phyloP scores from a whole-genome alignment of 441 rosid species.

The Eruca vesicaria region DNA sequence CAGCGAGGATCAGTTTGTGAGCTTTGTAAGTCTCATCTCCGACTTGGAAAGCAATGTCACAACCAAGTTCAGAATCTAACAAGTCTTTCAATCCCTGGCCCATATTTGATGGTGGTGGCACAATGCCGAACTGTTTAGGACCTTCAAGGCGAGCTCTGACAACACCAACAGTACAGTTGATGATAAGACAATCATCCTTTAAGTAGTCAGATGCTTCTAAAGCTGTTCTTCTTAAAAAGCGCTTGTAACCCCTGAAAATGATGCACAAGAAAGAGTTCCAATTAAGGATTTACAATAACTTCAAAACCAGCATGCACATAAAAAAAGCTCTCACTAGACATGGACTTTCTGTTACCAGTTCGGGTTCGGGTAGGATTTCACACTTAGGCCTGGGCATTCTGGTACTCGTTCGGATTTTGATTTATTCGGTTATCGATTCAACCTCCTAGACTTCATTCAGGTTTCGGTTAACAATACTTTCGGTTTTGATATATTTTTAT shows the following conservation, averaged over 20 bases:
- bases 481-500: not conserved
- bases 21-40: constrained; percentile 72
- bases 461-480: not conserved
- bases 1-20: constrained; percentile 72
- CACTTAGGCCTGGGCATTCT: no score
- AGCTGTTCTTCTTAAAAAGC: constrained; percentile 59
- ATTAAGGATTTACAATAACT: not conserved
- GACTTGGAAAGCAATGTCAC: constrained; percentile 68
- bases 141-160: constrained; percentile 71
- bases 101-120: constrained; percentile 70
- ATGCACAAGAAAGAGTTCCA: not conserved
- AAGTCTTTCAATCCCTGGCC: constrained; percentile 66
- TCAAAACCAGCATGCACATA: not conserved
- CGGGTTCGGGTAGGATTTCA: no score
- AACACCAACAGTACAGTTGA: constrained; percentile 86
- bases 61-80: constrained; percentile 75
- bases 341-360: no score
- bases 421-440: no score
- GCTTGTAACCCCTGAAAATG: constrained; percentile 46
- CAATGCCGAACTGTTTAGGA: constrained; percentile 64
- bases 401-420: no score
- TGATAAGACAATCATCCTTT: constrained; percentile 70
- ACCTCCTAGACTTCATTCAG: no score
- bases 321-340: no score
- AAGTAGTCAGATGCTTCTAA: constrained; percentile 71